Evolutionary conservation across 1,139 yeast genomes (phyloP), one percentile per base, ranked within the genome.

Genomic region (Ashbya aceris): DNA sequence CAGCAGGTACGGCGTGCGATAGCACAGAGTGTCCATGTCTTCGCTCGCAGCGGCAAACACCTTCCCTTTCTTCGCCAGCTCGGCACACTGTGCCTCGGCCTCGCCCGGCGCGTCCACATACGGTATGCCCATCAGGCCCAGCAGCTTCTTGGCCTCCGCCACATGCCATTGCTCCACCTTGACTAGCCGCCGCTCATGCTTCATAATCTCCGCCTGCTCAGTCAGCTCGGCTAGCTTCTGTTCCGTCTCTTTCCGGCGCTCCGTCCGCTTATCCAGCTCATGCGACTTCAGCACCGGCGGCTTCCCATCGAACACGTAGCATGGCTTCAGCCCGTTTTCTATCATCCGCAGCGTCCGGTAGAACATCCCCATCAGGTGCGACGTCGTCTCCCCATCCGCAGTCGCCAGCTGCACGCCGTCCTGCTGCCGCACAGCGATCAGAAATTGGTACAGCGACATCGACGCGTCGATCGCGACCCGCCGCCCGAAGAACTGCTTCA

Each of bases 1-100:
- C 48, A 91, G 69, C 45, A 91, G 66, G 46, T 68, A 77, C 2
- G 96, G 94, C 1, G 97, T 85, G 43, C 78, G 79, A 61, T 91
- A 91, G 56, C 97, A 91, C 44, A 91, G 64, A 0, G 98, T 93
- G 65, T 91, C 99, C 98, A 91, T 91, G 75, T 91, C 99, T 61
- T 91, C 99, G 2, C 95, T 84, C 1, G 97, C 99, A 2, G 98
- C 96, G 9, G 95, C 98, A 60, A 79, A 91, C 0, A 91, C 97
- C 57, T 81, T 82, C 4, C 95, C 96, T 11, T 78, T 77, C 46
- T 78, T 76, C 2, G 97, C 96, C 44, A 91, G 67, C 50, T 79
- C 94, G 0, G 98, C 98, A 68, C 98, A 91, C 57, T 91, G 97
- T 0, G 98, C 96, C 61, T 91, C 99, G 0, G 99, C 99, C 64